Percentiles rank a stretch among this genome's conserved stretches.
Evolutionary conservation across 345 rosid genomes (phyloP).

Genomic region (Pistacia atlantica): DNA sequence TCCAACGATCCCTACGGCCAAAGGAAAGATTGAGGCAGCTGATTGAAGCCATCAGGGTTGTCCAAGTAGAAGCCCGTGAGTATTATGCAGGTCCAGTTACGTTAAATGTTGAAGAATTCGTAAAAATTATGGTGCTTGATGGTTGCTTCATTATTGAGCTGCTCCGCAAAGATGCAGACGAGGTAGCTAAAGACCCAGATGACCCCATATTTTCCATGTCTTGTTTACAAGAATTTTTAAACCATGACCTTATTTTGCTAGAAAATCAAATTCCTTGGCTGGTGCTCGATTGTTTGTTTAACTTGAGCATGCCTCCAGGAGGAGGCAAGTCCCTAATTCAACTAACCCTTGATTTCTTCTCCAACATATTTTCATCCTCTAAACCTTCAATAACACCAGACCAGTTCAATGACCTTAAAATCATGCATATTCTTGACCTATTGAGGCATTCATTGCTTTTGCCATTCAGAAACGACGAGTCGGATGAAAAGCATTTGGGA

Average conservation of each 20-base stretch:
- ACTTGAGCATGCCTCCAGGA: neutral
- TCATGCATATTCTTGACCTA: slow-evolving; percentile 30
- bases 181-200: neutral
- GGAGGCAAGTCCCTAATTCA: slow-evolving; percentile 11
- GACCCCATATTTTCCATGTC: slow-evolving; percentile 35
- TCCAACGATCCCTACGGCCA: too few species aligned
- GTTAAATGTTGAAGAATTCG: neutral
- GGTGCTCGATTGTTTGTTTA: slow-evolving; percentile 29
- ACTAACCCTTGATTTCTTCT: slow-evolving; percentile 11
- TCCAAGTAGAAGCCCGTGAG: too few species aligned
- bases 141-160: slow-evolving; percentile 39
- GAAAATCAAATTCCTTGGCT: slow-evolving; percentile 39
- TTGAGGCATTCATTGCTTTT: slow-evolving; percentile 12
- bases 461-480: neutral
- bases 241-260: slow-evolving; percentile 39
- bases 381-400: too few species aligned
- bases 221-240: slow-evolving; percentile 27
- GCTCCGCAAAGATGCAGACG: slow-evolving; percentile 9
- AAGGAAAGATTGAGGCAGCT: too few species aligned
- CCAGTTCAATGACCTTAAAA: neutral
- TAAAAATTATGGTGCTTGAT: slow-evolving; percentile 28
- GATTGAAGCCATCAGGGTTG: too few species aligned
- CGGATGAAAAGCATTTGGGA: neutral
- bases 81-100: too few species aligned
- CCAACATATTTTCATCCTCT: neutral